Evolutionary conservation across 331 rosid species (phyloP), one percentile per base, ranked within the genome.

Genomic region (Malus hybrid): DNA sequence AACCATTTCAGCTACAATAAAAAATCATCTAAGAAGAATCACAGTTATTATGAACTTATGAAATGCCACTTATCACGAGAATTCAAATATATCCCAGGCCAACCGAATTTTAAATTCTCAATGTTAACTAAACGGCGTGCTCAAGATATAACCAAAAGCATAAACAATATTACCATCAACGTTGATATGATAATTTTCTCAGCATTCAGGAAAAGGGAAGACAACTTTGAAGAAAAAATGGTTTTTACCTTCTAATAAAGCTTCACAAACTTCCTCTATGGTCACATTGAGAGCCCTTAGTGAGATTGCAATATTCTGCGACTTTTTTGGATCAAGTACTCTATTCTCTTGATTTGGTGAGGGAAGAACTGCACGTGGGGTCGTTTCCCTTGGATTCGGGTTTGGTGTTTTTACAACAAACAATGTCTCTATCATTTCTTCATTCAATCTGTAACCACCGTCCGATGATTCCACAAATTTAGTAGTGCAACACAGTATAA

Each of bases 371-470:
- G 80, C 63, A 39, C 85, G 90, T 26, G 89, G 85, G 39, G 84
- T 83, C 44, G 85, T 73, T 32, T 93, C 93, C 76, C 79, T 86
- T 57, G 71, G 70, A 48, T 77, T 74, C 2, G 83, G 74, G 73
- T 77, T 86, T 12, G 88, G 79, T 73, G 85, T 83, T 73, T 91
- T 91, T 39, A 82, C 91, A 84, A 93, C 67, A 61, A 93, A 93
- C 70, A 93, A 82, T 14, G 94, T 84, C 83, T 93, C 96, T 28
- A 91, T 93, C 98, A 93, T 93, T 70, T 91, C 98, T 80, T 93
- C 97, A 62, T 93, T 89, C 88, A 93, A 89, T 69, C 98, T 93
- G 90, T 81, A 85, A 5, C 62, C 66, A 63, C 70, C 24, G 24
- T 24, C 66, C 29, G 19, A 57, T 53, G 7, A 57, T 53, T 62